Evolutionary conservation across 1,139 yeast species (phyloP).

Genomic region (Magnusiomyces suaveolens): DNA sequence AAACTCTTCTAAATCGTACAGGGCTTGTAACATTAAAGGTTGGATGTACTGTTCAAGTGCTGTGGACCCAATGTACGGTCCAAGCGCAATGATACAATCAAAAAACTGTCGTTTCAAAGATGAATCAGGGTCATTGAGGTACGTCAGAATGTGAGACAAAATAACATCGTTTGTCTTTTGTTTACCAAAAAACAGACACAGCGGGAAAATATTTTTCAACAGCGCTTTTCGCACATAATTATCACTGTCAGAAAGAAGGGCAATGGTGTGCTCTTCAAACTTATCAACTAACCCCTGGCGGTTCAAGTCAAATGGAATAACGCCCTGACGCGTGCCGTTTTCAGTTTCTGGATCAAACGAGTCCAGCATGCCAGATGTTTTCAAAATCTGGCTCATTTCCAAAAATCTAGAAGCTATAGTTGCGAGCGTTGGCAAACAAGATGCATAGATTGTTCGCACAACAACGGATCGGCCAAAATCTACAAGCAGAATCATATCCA

Average conservation of each 20-base stretch:
- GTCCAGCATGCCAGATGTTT: slow-evolving; percentile 34
- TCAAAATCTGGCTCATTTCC: slow-evolving; percentile 53
- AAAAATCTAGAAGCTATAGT: slow-evolving; percentile 53
- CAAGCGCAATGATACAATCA: slow-evolving; percentile 64
- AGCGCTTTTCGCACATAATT: slow-evolving; percentile 61
- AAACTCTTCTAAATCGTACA: slow-evolving; percentile 73
- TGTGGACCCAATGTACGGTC: slow-evolving; percentile 70
- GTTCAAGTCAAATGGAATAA: slow-evolving; percentile 28
- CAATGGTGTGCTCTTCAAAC: slow-evolving; percentile 57
- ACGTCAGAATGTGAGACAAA: slow-evolving; percentile 83
- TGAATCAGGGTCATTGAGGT: slow-evolving; percentile 69
- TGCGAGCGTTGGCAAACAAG: slow-evolving; percentile 62
- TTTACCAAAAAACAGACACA: slow-evolving; percentile 76
- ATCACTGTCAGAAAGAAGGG: slow-evolving; percentile 59
- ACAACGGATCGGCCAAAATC: slow-evolving; percentile 35
- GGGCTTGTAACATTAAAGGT: slow-evolving; percentile 73
- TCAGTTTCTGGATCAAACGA: slow-evolving; percentile 38
- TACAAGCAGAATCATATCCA: slow-evolving; percentile 37
- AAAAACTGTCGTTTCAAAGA: slow-evolving; percentile 62
- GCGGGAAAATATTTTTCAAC: slow-evolving; percentile 55
- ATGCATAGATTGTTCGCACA: slow-evolving; percentile 60
- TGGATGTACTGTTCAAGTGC: slow-evolving; percentile 80
- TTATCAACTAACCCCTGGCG: slow-evolving; percentile 30
- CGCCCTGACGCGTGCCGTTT: slow-evolving; percentile 31
- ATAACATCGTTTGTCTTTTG: slow-evolving; percentile 83